phyloP scores from a whole-genome alignment of 305 asterid genomes.

The Solanum chacoense region DNA sequence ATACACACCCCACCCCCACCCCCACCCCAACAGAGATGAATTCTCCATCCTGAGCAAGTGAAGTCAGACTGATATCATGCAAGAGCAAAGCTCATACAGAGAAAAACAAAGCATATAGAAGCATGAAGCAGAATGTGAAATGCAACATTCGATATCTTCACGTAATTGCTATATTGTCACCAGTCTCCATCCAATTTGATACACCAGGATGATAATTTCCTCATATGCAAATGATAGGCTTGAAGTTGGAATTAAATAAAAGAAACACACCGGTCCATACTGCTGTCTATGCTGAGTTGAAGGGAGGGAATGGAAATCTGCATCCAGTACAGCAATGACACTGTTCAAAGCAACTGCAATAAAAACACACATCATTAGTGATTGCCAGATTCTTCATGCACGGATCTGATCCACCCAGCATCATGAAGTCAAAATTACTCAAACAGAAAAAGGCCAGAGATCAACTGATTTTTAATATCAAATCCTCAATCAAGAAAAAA shows the following conservation, averaged over 20 bases:
- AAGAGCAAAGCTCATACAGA: neutral
- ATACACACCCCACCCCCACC: neutral
- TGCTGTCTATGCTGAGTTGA: conserved; percentile 94
- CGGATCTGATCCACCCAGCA: neutral
- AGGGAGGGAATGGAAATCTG: conserved; percentile 97
- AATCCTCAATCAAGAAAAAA: neutral
- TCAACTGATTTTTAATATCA: neutral
- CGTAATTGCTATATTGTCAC: neutral
- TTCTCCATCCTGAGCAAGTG: neutral
- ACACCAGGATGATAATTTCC: neutral
- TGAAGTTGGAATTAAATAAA: conserved; percentile 10
- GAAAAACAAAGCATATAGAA: neutral
- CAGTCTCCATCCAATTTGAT: neutral
- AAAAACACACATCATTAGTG: conserved; percentile 18
- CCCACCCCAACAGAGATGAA: neutral
- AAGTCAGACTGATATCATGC: neutral
- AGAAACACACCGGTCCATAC: conserved; percentile 89
- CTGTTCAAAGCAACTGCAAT: conserved; percentile 80
- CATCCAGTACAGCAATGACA: conserved; percentile 92
- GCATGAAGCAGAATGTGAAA: neutral
- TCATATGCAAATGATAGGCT: neutral
- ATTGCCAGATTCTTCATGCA: neutral
- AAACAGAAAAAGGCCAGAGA: neutral
- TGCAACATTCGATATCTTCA: neutral
- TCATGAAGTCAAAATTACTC: neutral